Evolutionary conservation across 371 early-diverging fungal genomes (phyloP), one percentile per base, ranked within the genome.

Genomic region (Mucor circinelloides): DNA sequence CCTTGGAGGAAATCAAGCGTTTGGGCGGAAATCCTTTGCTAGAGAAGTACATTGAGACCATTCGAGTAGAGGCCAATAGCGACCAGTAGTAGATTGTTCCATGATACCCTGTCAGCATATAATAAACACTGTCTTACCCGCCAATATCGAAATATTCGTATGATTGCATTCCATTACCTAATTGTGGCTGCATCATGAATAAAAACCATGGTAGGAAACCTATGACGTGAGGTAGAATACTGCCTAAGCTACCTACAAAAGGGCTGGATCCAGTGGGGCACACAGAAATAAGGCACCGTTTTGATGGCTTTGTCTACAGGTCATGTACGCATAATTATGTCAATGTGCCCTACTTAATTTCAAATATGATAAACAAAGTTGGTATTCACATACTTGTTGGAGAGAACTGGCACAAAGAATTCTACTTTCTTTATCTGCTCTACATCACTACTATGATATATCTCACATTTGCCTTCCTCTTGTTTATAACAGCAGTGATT

Each of bases 21-120:
- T 80, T 92, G 36, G 96, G 96, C 3, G 95, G 95, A 5, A 97
- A 96, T 61, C 55, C 60, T 0, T 74, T 76, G 15, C 71, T 95
- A 62, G 90, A 88, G 60, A 81, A 72, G 67, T 84, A 90, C 50
- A 71, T 93, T 64, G 68, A 69, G 19, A 58, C 52, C 0, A 58
- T 66, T n/a, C 32, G 60, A 50, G 23, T 66, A 1, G 56, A 30
- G 12, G 54, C 64, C 40, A 64, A 23, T 17, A 54, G 38, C 8
- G 40, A 55, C 25, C 7, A 48, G 17, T 34, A 31, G 15, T 34
- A 31, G 15, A 21, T 62, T 34, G 28, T 15, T 31, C 21, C 31
- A 1, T 23, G 50, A 62, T 62, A 62, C 60, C 60, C 60, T 13
- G 46, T 46, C 19, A 46, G 6, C 10, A 34, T 9, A 34, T 34